Evolutionary conservation across 2,329 filamentous ascomycete species (phyloP), one percentile per base, ranked within the genome.

Genomic region (Beauveria scarabaeidicola): DNA sequence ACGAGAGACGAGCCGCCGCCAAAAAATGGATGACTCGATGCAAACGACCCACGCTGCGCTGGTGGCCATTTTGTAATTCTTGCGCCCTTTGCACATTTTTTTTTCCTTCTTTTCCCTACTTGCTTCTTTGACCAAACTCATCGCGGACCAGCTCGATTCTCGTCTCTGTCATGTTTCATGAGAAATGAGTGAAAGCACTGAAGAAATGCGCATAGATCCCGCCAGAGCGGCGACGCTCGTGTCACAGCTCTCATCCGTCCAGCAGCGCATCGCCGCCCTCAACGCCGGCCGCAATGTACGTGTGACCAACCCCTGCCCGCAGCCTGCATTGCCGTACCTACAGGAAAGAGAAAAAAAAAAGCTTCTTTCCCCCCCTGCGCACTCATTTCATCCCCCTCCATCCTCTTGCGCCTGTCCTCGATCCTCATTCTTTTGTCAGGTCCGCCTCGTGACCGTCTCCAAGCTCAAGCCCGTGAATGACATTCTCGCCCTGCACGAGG

Each of bases 391-490:
- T 10, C 3, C 25, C 15, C 13, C 27, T 10, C 4, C 5, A 51
- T n/a, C 15, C 17, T n/a, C 6, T 17, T 9, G 17, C 40, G 17
- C 9, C 15, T 41, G 11, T 36, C 32, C 32, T 36, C 32, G 21
- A 27, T 48, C 13, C 23, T 48, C 9, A 25, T n/a, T 5, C 17
- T 41, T 19, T n/a, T 3, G 6, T 5, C 65, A 90, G 86, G 83
- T 93, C 63, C 87, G 94, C 51, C 82, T 99, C 43, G 91, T 99
- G 46, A 93, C 94, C 29, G 94, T 99, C 53, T 97, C 92, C 44
- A 99, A 99, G 75, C 81, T 97, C 65, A 97, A 99, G 76, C 93
- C 94, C 15, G 90, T 87, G 61, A 89, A 89, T 68, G 94, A 99
- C 72, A 89, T 99, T 67, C 80, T 96, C 59, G 88, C 91, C 32